Evolutionary conservation across 257 asterid genomes (phyloP).

Genomic region (Solanum medicagineum): DNA sequence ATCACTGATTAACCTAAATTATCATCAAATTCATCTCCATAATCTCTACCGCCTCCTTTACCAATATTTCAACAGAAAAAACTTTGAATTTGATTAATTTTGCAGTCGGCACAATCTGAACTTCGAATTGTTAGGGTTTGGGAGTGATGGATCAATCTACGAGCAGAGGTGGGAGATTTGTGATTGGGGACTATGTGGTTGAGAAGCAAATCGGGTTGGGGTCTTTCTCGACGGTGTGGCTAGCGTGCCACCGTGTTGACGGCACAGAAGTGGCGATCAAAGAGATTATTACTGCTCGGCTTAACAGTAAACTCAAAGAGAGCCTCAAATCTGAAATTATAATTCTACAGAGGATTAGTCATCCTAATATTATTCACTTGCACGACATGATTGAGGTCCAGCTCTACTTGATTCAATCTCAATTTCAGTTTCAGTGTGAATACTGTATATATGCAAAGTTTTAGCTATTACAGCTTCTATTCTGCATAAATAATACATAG

Average conservation of each 20-base stretch:
- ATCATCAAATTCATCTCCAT: neutral
- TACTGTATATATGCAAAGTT: neutral
- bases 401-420: neutral
- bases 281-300: constrained; percentile 54
- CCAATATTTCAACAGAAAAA: too few species aligned
- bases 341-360: constrained; percentile 66
- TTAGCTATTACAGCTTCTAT: neutral
- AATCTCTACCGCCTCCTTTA: neutral
- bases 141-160: constrained; percentile 45
- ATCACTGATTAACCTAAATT: neutral
- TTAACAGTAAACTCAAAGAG: constrained; percentile 58
- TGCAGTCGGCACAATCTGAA: neutral
- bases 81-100: neutral
- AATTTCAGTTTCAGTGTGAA: neutral
- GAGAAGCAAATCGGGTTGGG: constrained; percentile 73
- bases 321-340: constrained; percentile 84
- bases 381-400: constrained; percentile 97
- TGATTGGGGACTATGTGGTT: constrained; percentile 68
- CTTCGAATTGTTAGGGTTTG: constrained; percentile 4
- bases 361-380: constrained; percentile 82
- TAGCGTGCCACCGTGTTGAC: constrained; percentile 65
- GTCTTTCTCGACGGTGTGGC: constrained; percentile 94
- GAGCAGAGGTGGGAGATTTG: constrained; percentile 20
- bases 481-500: neutral
- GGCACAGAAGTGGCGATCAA: constrained; percentile 91